Evolutionary conservation across 139 green algal species (phyloP), one percentile per base, ranked within the genome.

Genomic region (Chlamydomonas urium): DNA sequence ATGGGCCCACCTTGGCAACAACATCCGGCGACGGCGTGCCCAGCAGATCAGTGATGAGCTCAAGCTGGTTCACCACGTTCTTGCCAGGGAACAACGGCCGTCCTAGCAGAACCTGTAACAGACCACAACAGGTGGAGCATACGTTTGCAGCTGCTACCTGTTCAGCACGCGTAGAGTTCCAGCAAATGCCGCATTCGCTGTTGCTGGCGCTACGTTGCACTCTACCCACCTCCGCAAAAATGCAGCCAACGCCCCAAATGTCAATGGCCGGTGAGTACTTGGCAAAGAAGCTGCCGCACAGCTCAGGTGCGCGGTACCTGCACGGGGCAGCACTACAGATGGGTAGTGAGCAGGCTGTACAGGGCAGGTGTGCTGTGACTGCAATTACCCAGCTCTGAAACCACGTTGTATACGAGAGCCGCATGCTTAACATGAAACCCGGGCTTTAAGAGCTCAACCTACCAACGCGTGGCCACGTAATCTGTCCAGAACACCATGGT

Each of bases 41-140:
- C 62, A 99, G 87, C 57, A 98, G 76, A 78, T 99, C 95, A 5
- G 95, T 99, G 83, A 99, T 99, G 28, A 99, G 88, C 87, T 99
- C 95, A 66, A 98, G 80, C 88, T 99, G 95, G 81, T 99, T 92
- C 33, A 98, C 95, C 58, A 99, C 95, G 71, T 99, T 99, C 66
- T 89, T 86, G 5, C 94, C 95, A 1, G 95, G 93, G 78, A 99
- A 99, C 72, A 99, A 85, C 35, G 95, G 93, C 77, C 90, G 91
- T 24, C 93, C 91, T 36, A 92, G 82, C 65, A 98, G 79, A 38
- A 97, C 84, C 63, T 70, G 59, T n/a, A n/a, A n/a, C n/a, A n/a
- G n/a, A n/a, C n/a, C n/a, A n/a, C n/a, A n/a, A n/a, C n/a, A n/a
- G n/a, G n/a, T n/a, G n/a, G n/a, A n/a, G n/a, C n/a, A n/a, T n/a